Conservation (phyloP, 139 green algal species). For the Ettlia oleoabundans region DNA sequence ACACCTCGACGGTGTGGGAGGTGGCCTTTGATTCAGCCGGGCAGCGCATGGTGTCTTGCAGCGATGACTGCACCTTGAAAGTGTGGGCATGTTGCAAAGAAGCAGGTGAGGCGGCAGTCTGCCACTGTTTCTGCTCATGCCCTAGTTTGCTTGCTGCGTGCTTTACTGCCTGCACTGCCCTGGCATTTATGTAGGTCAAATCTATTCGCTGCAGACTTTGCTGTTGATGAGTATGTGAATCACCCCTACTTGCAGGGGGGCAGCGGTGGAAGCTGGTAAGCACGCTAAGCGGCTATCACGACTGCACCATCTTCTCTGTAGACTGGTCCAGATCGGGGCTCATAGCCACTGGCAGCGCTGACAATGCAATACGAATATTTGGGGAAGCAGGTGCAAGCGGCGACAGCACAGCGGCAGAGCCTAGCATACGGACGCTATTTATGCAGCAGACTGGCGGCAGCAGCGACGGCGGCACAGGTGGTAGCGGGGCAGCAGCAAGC, state of each 20-base stretch:
- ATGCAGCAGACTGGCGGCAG: conserved; percentile 9
- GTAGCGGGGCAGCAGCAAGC: background rate
- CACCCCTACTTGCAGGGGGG: conserved; percentile 32
- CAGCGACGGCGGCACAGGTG: background rate
- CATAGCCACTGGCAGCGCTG: conserved; percentile 75
- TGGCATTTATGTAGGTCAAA: too few species aligned
- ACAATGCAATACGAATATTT: conserved; percentile 79
- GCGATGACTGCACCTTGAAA: conserved; percentile 83
- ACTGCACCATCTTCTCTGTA: conserved; percentile 78
- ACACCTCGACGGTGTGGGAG: conserved; percentile 89
- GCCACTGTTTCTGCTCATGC: background rate
- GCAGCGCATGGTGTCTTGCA: conserved; percentile 79
- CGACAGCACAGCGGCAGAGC: background rate
- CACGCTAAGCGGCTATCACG: conserved; percentile 75
- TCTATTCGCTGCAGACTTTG: too few species aligned
- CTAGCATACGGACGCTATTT: background rate
- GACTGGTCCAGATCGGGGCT: conserved; percentile 71
- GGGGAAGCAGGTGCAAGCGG: background rate
- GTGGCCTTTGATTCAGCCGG: conserved; percentile 74
- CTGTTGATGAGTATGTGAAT: too few species aligned
- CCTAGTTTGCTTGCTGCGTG: background rate
- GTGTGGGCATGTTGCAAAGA: conserved; percentile 62
- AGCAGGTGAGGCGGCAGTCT: background rate
- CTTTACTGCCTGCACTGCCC: too few species aligned
- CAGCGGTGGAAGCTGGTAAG: conserved; percentile 51